Percentiles rank a stretch among this genome's conserved stretches.
Conservation (phyloP, 805 yeast genomes). For the Tetrapisispora pingtungensis region DNA sequence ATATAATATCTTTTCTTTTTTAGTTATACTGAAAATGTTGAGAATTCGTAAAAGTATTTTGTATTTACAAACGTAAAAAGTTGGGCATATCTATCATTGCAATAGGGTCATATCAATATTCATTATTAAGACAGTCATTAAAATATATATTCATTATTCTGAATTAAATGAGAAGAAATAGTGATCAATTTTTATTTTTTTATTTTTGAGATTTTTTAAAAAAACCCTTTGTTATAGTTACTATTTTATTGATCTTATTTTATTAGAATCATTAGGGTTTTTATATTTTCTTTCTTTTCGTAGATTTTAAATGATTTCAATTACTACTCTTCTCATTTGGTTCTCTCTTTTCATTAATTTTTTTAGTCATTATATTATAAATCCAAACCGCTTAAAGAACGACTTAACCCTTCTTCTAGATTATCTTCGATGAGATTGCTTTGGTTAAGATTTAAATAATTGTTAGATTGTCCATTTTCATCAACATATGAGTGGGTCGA, state of each 20-base stretch:
- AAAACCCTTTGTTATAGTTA: too few species aligned
- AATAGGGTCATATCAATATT: conserved; percentile 1
- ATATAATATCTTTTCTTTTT: background rate
- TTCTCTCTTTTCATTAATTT: background rate
- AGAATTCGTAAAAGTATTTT: background rate
- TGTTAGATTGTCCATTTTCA: conserved; percentile 8
- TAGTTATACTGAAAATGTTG: too few species aligned
- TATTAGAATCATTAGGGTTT: too few species aligned
- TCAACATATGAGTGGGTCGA: conserved; percentile 26
- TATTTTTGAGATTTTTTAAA: background rate
- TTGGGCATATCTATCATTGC: background rate
- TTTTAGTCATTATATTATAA: conserved; percentile 9
- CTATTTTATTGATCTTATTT: too few species aligned
- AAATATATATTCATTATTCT: background rate
- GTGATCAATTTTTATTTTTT: background rate
- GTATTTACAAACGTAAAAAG: background rate
- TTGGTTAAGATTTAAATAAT: background rate
- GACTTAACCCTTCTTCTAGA: conserved; percentile 25
- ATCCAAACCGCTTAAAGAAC: conserved; percentile 28
- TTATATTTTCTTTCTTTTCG: too few species aligned
- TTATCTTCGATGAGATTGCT: conserved; percentile 9
- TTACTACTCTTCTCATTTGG: background rate
- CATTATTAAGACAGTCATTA: conserved; percentile 4
- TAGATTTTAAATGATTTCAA: background rate
- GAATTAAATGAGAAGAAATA: background rate